Evolutionary conservation across 176 grass and related monocot species (phyloP).

Genomic region (Luzula sylvatica): DNA sequence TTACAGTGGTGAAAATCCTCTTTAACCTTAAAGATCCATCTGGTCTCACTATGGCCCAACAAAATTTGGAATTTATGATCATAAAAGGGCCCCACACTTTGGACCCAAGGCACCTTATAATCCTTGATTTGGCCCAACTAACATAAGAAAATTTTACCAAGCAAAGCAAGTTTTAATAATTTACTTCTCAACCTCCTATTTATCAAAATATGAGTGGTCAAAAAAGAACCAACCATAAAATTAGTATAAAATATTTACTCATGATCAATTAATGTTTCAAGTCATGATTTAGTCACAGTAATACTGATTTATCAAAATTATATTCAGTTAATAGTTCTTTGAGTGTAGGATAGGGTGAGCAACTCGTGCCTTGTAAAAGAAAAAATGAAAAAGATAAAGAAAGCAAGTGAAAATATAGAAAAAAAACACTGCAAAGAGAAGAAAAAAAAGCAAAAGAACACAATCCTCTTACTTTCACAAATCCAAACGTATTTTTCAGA

Average conservation of each 20-base stretch:
- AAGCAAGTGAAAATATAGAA: not conserved
- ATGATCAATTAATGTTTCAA: too few relatives aligned
- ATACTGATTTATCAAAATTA: too few relatives aligned
- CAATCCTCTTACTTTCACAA: not conserved
- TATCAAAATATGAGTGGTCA: too few relatives aligned
- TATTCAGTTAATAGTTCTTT: too few relatives aligned
- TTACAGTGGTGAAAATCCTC: not conserved
- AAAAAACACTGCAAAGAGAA: not conserved
- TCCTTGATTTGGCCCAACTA: constrained; percentile 27
- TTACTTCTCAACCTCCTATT: too few relatives aligned
- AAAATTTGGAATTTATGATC: constrained; percentile 28
- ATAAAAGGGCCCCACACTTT: constrained; percentile 22
- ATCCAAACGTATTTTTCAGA: not conserved
- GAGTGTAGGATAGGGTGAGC: too few relatives aligned
- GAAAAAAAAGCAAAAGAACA: not conserved
- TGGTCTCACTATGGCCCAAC: constrained; percentile 49
- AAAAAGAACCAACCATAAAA: too few relatives aligned
- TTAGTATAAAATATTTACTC: too few relatives aligned
- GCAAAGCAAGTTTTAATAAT: too few relatives aligned
- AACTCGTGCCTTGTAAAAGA: not conserved
- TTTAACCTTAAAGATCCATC: constrained; percentile 22
- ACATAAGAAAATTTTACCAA: constrained; percentile 13
- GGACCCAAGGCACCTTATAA: not conserved
- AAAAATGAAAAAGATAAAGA: constrained; percentile 9
- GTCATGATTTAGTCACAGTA: too few relatives aligned